Evolutionary conservation across 495 filamentous ascomycete species (phyloP), one percentile per base, ranked within the genome.

Genomic region (Chaetomium cochliodes): DNA sequence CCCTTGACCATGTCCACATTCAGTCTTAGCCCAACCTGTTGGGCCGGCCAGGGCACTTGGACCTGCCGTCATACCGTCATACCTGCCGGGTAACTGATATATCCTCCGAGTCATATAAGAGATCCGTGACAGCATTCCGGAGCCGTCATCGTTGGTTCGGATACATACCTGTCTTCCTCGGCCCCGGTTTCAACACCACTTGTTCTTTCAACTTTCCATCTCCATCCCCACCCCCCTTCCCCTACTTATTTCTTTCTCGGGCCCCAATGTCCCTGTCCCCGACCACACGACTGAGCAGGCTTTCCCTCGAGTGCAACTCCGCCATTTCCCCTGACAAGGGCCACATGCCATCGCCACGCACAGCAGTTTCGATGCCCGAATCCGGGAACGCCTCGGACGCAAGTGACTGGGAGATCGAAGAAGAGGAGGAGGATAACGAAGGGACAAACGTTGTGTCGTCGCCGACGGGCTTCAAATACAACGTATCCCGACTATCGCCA

Each of bases 241-340:
- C 58, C 68, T 62, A 51, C 28, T 5, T 61, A 11, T 44, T 54
- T 53, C 28, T 11, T 22, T 60, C n/a, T 16, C 23, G 25, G 25
- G 13, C 22, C 33, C 47, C 65, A 64, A 76, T 76, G 74, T 70
- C 73, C 49, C 67, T 74, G 52, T 74, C 76, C 58, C 69, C 72
- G 42, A 77, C 77, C 30, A 72, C 72, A 30, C 70, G 71, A 60
- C 65, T 81, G 67, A 77, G 72, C 59, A 72, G 70, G 69, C 76
- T 81, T 70, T 77, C 77, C 41, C 68, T 81, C 18, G 77, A 72
- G 62, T 68, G 67, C 68, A 75, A 74, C 64, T 72, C 75, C 18
- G 58, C 65, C 4, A 59, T 57, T 33, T 67, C 71, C 23, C 69
- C 67, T 23, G 53, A 70, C 47, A 68, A 72, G 18, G 67, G 64